phyloP scores from a whole-genome alignment of 176 grass and related monocot genomes.

The Cenchrus fungigraminus region DNA sequence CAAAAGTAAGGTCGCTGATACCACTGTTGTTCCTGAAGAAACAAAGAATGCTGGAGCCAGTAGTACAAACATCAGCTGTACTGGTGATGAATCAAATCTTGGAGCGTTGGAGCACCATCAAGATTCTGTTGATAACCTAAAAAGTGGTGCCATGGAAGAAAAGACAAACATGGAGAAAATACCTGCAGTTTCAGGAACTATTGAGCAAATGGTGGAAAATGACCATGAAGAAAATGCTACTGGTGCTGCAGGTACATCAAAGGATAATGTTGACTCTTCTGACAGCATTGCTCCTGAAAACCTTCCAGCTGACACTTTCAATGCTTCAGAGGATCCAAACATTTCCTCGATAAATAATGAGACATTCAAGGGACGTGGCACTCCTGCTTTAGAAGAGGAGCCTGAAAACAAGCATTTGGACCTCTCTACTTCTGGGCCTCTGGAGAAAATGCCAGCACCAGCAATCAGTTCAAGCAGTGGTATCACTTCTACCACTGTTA shows the following conservation, averaged over 20 bases:
- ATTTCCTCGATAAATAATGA: slow-evolving; percentile 34
- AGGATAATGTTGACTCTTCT: slow-evolving; percentile 38
- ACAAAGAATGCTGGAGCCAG: slow-evolving; percentile 39
- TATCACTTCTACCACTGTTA: slow-evolving; percentile 15
- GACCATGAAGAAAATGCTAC: slow-evolving; percentile 31
- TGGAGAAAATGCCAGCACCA: slow-evolving; percentile 36
- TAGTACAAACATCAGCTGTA: slow-evolving; percentile 35
- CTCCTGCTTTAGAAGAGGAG: slow-evolving; percentile 42
- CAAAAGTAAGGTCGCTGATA: slow-evolving; percentile 42
- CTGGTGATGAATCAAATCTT: slow-evolving; percentile 33
- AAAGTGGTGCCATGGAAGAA: slow-evolving; percentile 31
- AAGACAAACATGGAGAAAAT: slow-evolving; percentile 27
- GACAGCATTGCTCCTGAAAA: slow-evolving; percentile 4
- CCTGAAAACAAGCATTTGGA: slow-evolving; percentile 14
- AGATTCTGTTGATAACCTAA: slow-evolving; percentile 42
- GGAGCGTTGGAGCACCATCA: slow-evolving; percentile 32
- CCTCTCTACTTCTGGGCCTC: slow-evolving; percentile 15
- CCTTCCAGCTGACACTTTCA: slow-evolving; percentile 26
- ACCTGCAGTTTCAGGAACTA: slow-evolving; percentile 23
- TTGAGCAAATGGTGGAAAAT: slow-evolving; percentile 25
- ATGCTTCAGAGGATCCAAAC: slow-evolving; percentile 32
- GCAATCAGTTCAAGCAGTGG: slow-evolving; percentile 35
- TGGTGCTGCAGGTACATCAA: slow-evolving; percentile 29
- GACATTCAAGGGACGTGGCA: slow-evolving; percentile 35
- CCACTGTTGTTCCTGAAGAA: slow-evolving; percentile 45